phyloP scores from a whole-genome alignment of 2,329 filamentous ascomycete genomes.

The Claviceps digitariae region DNA sequence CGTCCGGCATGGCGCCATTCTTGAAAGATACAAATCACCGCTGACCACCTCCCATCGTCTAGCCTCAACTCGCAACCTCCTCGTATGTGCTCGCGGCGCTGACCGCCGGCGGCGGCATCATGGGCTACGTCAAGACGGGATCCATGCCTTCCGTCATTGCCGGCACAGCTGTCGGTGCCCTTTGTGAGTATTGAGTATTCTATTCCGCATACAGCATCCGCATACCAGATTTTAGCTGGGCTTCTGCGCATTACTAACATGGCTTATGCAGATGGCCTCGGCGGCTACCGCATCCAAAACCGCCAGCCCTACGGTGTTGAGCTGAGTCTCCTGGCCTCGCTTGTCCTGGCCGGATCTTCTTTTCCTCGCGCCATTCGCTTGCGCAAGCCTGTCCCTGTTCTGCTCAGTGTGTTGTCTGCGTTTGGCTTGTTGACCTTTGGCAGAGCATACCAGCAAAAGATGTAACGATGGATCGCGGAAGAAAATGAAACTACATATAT shows the following conservation, averaged over 20 bases:
- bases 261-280: conserved; percentile 48
- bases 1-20: too few species aligned
- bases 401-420: conserved; percentile 63
- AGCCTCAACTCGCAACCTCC: conserved; percentile 31
- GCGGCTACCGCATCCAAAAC: conserved; percentile 67
- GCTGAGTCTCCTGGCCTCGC: conserved; percentile 72
- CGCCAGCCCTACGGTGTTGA: conserved; percentile 72
- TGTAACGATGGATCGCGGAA: too few species aligned
- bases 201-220: too few species aligned
- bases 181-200: conserved; percentile 31
- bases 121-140: conserved; percentile 72
- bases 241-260: neutral
- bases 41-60: neutral
- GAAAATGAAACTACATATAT: too few species aligned
- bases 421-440: conserved; percentile 75
- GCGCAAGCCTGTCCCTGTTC: conserved; percentile 71
- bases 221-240: too few species aligned
- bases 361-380: conserved; percentile 77
- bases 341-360: conserved; percentile 71
- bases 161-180: conserved; percentile 64
- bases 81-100: conserved; percentile 69
- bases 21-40: too few species aligned
- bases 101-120: conserved; percentile 75
- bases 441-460: conserved; percentile 40
- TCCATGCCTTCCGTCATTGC: conserved; percentile 80